Evolutionary conservation across 2,329 filamentous ascomycete genomes (phyloP), one percentile per base, ranked within the genome.

Genomic region (Microdochium trichocladiopsis): DNA sequence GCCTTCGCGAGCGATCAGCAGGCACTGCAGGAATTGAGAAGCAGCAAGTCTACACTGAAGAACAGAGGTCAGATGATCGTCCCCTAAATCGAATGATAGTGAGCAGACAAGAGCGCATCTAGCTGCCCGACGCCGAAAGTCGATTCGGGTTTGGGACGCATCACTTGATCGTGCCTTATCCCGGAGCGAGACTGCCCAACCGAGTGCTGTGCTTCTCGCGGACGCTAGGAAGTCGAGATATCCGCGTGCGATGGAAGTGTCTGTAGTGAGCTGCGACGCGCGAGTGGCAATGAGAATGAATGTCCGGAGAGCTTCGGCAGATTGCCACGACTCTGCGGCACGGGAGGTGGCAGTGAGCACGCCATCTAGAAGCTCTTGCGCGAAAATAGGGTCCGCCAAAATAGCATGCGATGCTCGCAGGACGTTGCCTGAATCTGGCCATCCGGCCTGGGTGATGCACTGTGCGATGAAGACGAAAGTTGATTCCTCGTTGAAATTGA

Each of bases 291-390:
- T 56, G 2, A 63, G 57, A 1, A 73, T 61, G 11, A 78, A 70
- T 0, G 59, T 63, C 4, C 68, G 61, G 2, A 78, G 57, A 0
- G 72, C 69, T 28, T 66, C 55, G 16, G 66, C 69, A 2, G 72
- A 73, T 53, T 79, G 68, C 78, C 78, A 82, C 51, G 79, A 82
- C n/a, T 69, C 66, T 52, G 73, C 62, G 9, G 78, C 67, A 0
- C 66, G 66, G 0, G 51, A 50, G 1, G 72, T 52, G 0, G 65
- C 63, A 0, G 63, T 54, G 0, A 59, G 9, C 1, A 81, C 53
- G 3, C 60, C 58, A 0, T 21, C 12, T 0, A 77, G 48, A 1
- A 79, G 57, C 2, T 51, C 21, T 0, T 18, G 3, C 1, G 63
- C 60, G 54, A 79, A 75, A 0, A 21, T 6, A 2, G 60, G 43